Base-by-base conservation (phyloP, 2,329 filamentous ascomycete species). In the Colletotrichum destructivum region DNA sequence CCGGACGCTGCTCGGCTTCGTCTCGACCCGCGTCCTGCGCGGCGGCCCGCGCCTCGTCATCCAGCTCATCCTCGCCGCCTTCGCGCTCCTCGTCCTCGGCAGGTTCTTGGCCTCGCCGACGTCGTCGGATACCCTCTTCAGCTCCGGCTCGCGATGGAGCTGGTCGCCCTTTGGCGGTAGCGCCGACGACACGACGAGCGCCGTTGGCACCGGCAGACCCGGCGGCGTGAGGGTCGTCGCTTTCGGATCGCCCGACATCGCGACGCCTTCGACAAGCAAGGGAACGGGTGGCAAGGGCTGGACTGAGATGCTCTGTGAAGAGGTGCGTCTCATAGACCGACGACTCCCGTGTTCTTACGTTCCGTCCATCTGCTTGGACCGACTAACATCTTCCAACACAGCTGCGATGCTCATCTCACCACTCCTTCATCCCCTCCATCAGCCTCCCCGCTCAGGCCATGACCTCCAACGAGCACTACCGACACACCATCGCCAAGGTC, bases 401-500 rank as follows among this genome's bases (percentile, higher is more conserved):
- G 87, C 78, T 89, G 11, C 75, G 80, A 35, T 89, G 87, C 77
- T 80, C 81, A 18, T 81, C 80, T 1, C 81, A 87, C 61, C 74
- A 85, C 23, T 88, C 86, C 1, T 82, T 86, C 64, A 78, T 87
- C 1, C 87, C 87, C 2, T 64, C 74, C 2, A 74, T 75, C 13
- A 77, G 79, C 59, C 84, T 1, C 88, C 90, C 66, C 89, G 78
- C 26, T 84, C 88, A 59, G 26, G 81, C 77, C 13, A 83, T 88
- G 42, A 92, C 81, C 2, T 86, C 85, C 72, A 95, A 86, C 73
- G 74, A 81, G 42, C 78, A 88, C 7, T 92, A 91, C 62, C 89
- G 86, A 0, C 78, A 81, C 1, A 85, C 82, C 2, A 75, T 87
- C 11, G 76, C 82, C 15, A 77, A 79, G 23, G 71, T 80, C 11